A percentile compares a stretch with the other conserved stretches of the same genome.
These are phyloP conservation scores for Geotrichum fermentans DNA, from an alignment of 1,139 yeast genomes.

Conservation along the genomic window DNA sequence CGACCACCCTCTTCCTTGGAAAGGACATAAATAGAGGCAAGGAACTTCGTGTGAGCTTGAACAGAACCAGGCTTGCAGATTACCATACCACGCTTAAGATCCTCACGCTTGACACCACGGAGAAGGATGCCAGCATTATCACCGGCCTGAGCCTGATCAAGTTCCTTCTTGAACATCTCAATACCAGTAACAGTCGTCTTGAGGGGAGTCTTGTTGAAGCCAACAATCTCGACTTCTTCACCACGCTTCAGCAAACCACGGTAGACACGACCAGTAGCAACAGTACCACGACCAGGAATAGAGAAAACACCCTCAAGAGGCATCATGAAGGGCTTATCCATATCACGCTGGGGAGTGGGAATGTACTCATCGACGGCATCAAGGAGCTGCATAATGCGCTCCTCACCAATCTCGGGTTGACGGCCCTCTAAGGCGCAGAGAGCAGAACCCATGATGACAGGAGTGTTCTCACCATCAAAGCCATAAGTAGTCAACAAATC, in stretches of 20 bases:
- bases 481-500: conserved; percentile 86
- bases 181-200: conserved; percentile 96
- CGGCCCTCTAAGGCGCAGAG: conserved; percentile 88
- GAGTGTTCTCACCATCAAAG: conserved; percentile 96
- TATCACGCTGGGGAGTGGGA: conserved; percentile 94
- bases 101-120: conserved; percentile 98
- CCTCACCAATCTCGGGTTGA: conserved; percentile 86
- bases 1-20: conserved; percentile 99
- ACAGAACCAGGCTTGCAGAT: conserved; percentile 89
- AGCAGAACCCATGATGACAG: conserved; percentile 98
- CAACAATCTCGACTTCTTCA: conserved; percentile 96
- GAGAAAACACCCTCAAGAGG: conserved; percentile 98
- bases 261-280: conserved; percentile 97
- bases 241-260: conserved; percentile 97
- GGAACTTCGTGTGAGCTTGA: conserved; percentile 88
- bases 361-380: conserved; percentile 91
- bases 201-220: conserved; percentile 78
- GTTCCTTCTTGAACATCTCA: conserved; percentile 98
- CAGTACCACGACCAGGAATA: conserved; percentile 99
- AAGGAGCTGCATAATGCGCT: conserved; percentile 77
- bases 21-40: conserved; percentile 88
- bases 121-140: conserved; percentile 96
- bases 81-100: conserved; percentile 96
- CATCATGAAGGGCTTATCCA: conserved; percentile 93
- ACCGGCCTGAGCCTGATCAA: conserved; percentile 97